Evolutionary conservation across 495 filamentous ascomycete species (phyloP), one percentile per base, ranked within the genome.

Genomic region (Trichocladium antarcticum): DNA sequence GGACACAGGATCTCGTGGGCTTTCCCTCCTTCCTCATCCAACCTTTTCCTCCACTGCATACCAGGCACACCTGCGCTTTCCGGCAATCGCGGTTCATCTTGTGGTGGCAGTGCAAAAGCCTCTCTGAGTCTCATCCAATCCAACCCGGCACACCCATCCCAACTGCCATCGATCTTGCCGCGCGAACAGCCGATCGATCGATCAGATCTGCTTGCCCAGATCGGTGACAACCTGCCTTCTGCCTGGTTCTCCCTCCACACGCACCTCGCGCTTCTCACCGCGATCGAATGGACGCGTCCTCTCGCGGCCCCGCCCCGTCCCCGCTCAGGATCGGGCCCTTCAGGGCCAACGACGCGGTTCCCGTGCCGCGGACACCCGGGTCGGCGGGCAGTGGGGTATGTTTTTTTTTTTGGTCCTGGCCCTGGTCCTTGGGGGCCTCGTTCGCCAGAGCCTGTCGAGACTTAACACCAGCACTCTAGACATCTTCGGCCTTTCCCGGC

Each of bases 71-170:
- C 28, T 38, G 39, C 41, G 42, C 42, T 27, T 28, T 24, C 29
- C 40, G n/a, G 24, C 19, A 32, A 15, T 19, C 28, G 29, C 8
- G 20, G 1, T 41, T 42, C 28, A 27, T 28, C 37, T 35, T 38
- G 53, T 44, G 45, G 53, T 51, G 53, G 53, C 53, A 48, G 53
- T 56, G 53, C 49, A 51, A 56, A 50, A 15, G 14, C 45, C 20
- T 45, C 29, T n/a, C n/a, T n/a, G 24, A 3, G 8, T 27, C 32
- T 36, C 22, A 40, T 27, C 44, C 45, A 44, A 54, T 27, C 24
- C 24, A 27, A 8, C 24, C 24, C 24, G 8, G 8, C 24, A 27
- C n/a, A 37, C 36, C 17, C 17, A 6, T 17, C 15, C 36, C 5
- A 36, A 14, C 34, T n/a, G 4, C 15, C 34, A 36, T 16, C 17